Conservation (phyloP, 2,329 filamentous ascomycete genomes). For the Fusarium sp. region DNA sequence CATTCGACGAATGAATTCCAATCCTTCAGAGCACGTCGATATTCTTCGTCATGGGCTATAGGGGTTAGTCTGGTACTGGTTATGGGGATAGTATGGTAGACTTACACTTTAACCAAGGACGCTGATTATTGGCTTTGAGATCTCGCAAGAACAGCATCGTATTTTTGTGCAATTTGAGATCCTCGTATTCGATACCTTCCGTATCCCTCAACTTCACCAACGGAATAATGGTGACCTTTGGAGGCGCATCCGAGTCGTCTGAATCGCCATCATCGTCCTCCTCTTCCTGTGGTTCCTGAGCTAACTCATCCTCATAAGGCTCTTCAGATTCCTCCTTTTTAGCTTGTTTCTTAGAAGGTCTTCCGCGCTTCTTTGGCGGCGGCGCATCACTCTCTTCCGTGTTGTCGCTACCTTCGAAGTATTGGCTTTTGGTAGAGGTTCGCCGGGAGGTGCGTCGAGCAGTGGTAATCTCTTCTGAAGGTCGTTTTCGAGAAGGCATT, state of each 20-base stretch:
- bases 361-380: conserved; percentile 49
- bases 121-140: conserved; percentile 70
- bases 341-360: conserved; percentile 41
- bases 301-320: conserved; percentile 43
- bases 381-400: conserved; percentile 43
- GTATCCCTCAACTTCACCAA: conserved; percentile 53
- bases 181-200: conserved; percentile 60
- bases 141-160: conserved; percentile 70
- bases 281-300: conserved; percentile 46
- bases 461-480: conserved; percentile 49
- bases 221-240: conserved; percentile 54
- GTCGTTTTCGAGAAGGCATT: conserved; percentile 59
- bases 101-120: conserved; percentile 69
- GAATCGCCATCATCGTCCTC: conserved; percentile 51
- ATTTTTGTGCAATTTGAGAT: conserved; percentile 67
- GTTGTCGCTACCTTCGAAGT: conserved; percentile 59
- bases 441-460: conserved; percentile 63
- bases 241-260: conserved; percentile 55
- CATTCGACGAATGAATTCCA: conserved; percentile 83
- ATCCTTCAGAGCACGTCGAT: conserved; percentile 81
- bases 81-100: background rate
- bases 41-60: conserved; percentile 82
- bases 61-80: conserved; percentile 14
- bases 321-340: conserved; percentile 47
- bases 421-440: conserved; percentile 62